A percentile compares a stretch with the other conserved stretches of the same genome.
Conservation (phyloP, 2,329 filamentous ascomycete species). For the Aschersonia sp. region DNA sequence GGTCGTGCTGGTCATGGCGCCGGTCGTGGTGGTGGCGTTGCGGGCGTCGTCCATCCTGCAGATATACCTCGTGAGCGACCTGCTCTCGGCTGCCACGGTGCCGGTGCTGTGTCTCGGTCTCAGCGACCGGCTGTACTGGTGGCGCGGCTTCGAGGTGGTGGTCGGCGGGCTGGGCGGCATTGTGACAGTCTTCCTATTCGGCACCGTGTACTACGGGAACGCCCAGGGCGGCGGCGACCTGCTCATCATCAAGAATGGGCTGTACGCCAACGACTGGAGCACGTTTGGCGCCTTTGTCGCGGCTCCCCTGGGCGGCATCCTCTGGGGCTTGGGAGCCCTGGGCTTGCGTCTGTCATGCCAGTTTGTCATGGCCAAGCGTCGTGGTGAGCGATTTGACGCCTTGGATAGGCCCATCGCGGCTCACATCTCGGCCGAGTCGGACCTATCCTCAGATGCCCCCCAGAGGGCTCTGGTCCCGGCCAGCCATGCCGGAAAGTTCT, state of each 20-base stretch:
- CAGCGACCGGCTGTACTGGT: slow-evolving; percentile 55
- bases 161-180: slow-evolving; percentile 65
- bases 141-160: slow-evolving; percentile 69
- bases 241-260: slow-evolving; percentile 55
- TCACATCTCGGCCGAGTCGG: not conserved
- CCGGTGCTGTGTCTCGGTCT: slow-evolving; percentile 64
- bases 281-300: slow-evolving; percentile 73
- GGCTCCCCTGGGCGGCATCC: slow-evolving; percentile 58
- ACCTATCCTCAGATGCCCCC: slow-evolving; percentile 4
- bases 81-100: slow-evolving; percentile 63
- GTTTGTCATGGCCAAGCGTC: slow-evolving; percentile 39
- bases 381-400: slow-evolving; percentile 50
- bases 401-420: slow-evolving; percentile 22
- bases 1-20: slow-evolving; percentile 61
- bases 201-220: slow-evolving; percentile 61
- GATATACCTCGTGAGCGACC: slow-evolving; percentile 71
- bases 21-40: slow-evolving; percentile 59
- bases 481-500: slow-evolving; percentile 37
- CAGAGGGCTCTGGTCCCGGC: slow-evolving; percentile 14
- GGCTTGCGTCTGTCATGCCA: slow-evolving; percentile 43
- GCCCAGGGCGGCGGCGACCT: slow-evolving; percentile 48
- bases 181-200: slow-evolving; percentile 68
- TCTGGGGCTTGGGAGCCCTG: slow-evolving; percentile 55
- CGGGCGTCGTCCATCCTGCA: slow-evolving; percentile 61
- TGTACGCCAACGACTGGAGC: slow-evolving; percentile 68